Evolutionary conservation across 331 rosid genomes (phyloP).

Genomic region (Malus hybrid): DNA sequence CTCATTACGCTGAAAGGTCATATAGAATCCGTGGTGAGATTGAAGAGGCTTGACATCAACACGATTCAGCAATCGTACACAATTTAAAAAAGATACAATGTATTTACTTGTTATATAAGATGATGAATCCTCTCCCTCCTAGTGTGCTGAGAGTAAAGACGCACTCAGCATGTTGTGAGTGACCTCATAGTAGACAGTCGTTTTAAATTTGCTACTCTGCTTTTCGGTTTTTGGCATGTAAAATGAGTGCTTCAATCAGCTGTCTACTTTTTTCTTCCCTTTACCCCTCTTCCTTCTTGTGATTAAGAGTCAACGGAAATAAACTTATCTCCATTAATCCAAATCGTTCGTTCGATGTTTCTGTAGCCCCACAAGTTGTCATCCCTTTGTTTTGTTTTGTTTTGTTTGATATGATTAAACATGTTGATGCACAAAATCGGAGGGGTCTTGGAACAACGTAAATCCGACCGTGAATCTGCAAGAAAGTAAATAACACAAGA

Average conservation of each 20-base stretch:
- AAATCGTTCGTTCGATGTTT: not conserved
- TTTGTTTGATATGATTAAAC: not conserved
- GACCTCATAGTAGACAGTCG: constrained; percentile 1
- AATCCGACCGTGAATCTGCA: no score
- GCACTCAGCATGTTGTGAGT: constrained; percentile 16
- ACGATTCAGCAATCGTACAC: constrained; percentile 98
- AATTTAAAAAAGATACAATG: constrained; percentile 34
- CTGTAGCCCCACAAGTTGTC: not conserved
- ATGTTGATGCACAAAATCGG: no score
- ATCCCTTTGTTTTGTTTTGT: no score
- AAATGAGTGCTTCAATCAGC: constrained; percentile 8
- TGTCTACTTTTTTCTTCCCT: not conserved
- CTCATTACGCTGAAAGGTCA: constrained; percentile 91
- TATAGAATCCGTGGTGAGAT: constrained; percentile 93
- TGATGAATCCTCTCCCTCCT: not conserved
- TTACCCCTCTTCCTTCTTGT: not conserved
- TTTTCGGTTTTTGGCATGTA: not conserved
- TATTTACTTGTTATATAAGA: constrained; percentile 4
- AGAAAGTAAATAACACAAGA: no score
- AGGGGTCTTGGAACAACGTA: no score
- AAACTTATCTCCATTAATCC: not conserved
- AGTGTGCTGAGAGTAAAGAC: constrained; percentile 7
- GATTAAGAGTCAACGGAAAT: not conserved
- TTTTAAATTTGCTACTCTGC: constrained; percentile 1
- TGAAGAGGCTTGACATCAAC: constrained; percentile 94